Base-by-base conservation (phyloP, 108 stramenopile species). In the Nitzschia sp. region DNA sequence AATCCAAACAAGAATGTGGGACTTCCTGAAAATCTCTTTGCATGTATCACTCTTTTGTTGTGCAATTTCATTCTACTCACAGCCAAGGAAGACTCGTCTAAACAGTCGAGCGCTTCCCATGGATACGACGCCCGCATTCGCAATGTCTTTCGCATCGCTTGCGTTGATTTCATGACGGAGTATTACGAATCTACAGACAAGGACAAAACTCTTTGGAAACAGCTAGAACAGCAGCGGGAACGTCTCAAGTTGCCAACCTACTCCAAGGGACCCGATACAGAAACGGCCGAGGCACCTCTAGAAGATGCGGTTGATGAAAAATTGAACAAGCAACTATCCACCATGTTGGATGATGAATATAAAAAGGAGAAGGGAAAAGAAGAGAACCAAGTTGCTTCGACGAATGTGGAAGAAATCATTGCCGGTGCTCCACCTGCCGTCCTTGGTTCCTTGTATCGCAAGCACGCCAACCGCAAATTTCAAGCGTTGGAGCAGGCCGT, bases 111-210 rank as follows among this genome's bases (percentile, higher is more conserved):
- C 38, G 0, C 10, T 3, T 9, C 38, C 6, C 11, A n/a, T 37
- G 57, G 57, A 58, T 84, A 81, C 56, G 83, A 84, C 70, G 83
- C 78, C 6, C 61, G 83, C 42, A 67, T 84, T 15, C 66, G 83
- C 40, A 78, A 84, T 63, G 80, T 84, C 0, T 60, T 84, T 37
- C 79, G 81, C 65, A 70, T 69, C 53, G 78, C 80, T 12, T 84
- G 78, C 55, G 70, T 81, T 2, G 71, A 74, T 60, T 40, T 81
- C 7, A 63, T 81, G 44, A 42, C 61, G 11, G 61, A 62, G 22
- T 19, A 17, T 58, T 77, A 26, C 42, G 59, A 52, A 71, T 69
- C 17, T 78, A 69, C 12, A 15, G 80, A 34, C 29, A 64, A 41
- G 63, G 69, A 67, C 62, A 39, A 15, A 19, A 55, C 41, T 57